Base-by-base conservation (phyloP, 2,329 filamentous ascomycete genomes). In the Pseudocercospora ulei region DNA sequence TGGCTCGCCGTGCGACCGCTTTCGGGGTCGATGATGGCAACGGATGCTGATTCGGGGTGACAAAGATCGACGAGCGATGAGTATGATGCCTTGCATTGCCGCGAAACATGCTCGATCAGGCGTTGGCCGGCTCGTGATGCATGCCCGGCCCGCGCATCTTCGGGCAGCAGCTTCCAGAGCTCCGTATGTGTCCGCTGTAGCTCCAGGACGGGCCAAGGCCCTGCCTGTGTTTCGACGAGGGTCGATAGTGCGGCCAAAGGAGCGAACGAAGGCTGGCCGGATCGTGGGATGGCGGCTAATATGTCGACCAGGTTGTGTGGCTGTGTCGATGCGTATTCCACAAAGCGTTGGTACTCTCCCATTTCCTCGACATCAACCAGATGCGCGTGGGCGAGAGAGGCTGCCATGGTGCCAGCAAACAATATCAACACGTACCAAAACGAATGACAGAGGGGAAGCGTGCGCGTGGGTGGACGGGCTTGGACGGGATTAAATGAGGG, bases 81-180 rank as follows among this genome's bases (percentile, higher is more conserved):
- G 38, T 59, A 59, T 4, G 52, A 47, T 9, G 43, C 33, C 36
- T 52, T 55, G 46, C 55, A 54, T 38, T 55, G 51, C n/a, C 42
- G 41, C 11, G 46, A 36, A 25, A 49, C 43, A 9, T 40, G 30
- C 3, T 54, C 47, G 14, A 56, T 29, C 8, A 56, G 41, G 24
- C 35, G 16, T 22, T 45, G 40, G 8, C 28, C 40, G 4, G 45
- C 25, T 14, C 39, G 13, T 1, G 51, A 40, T 14, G 46, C 44
- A 17, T 33, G 46, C 12, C 54, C 54, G n/a, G 56, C 49, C 36
- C 61, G 64, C 16, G 52, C 51, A 7, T 48, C 50, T 38, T 65
- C 61, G 2, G 64, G 63, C 3, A 67, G 46, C 2, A 56, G 48
- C 34, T 58, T 63, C 52, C 56, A 61, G 2, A 65, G 45, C 22